Evolutionary conservation across 2,329 filamentous ascomycete species (phyloP), one percentile per base, ranked within the genome.

Genomic region (Achaetomium macrosporum): DNA sequence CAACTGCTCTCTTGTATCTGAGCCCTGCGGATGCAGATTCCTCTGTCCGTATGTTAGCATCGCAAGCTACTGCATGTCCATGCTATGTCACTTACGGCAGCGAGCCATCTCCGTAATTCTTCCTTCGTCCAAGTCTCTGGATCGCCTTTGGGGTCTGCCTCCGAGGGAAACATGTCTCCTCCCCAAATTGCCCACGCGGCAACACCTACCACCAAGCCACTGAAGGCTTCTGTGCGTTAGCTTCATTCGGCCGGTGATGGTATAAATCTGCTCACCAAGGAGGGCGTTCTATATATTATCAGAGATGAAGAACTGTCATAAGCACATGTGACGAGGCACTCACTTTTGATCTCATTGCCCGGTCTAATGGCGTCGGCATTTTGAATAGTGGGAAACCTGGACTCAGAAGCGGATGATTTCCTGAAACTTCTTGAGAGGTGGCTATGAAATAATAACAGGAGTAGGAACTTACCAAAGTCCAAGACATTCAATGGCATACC

Each of bases 171-270:
- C 64, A 96, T 79, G 58, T 92, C 89, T 49, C 82, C 78, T 52
- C 90, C 90, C 84, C 87, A 95, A 62, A 96, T 92, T 16, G 82
- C 80, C 85, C 87, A 96, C 40, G 82, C 83, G 15, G 90, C 87
- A 2, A 87, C 90, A 2, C 87, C 89, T 7, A 88, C 87, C 13
- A 96, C 80, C 48, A 95, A 78, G 10, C 87, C 88, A 5, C 87
- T 84, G 66, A 96, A 96, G 16, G 84, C 88, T 84, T 72, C 51
- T 62, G 63, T 45, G n/a, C 33, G 59, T 69, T 57, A 68, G 57
- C 47, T n/a, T 25, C 25, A 31, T 41, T 45, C 6, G 37, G n/a
- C 13, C 9, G 37, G 10, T 50, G 42, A 51, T 31, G 15, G 13
- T 16, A 30, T n/a, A 5, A 10, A 19, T 3, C 16, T 31, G 8